Conservation (phyloP, 106 monocot species). For the Phalaenopsis aphrodite region DNA sequence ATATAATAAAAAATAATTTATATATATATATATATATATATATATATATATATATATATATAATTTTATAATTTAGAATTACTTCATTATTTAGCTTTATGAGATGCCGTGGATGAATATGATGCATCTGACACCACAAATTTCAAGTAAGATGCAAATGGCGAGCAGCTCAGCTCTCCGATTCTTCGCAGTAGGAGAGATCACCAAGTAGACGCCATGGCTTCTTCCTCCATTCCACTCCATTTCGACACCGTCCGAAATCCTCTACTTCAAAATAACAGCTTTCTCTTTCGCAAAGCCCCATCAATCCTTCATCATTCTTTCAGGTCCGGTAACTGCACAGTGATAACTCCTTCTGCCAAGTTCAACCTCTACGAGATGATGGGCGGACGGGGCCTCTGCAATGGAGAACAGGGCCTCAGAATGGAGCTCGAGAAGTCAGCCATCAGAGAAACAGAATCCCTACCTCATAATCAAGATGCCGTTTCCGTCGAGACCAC, state of each 20-base stretch:
- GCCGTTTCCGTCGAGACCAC: background rate
- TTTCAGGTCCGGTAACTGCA: background rate
- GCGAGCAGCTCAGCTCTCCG: too few relatives aligned
- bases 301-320: background rate
- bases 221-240: conserved; percentile 20
- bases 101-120: too few relatives aligned
- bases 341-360: conserved; percentile 24
- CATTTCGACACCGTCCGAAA: conserved; percentile 11
- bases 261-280: conserved; percentile 9
- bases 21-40: too few relatives aligned
- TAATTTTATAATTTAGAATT: too few relatives aligned
- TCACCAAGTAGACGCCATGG: background rate
- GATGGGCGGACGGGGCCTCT: conserved; percentile 81
- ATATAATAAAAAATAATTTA: too few relatives aligned
- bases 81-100: too few relatives aligned
- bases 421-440: conserved; percentile 42
- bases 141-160: too few relatives aligned
- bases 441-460: background rate
- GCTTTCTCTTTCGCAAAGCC: background rate
- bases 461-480: background rate
- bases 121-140: too few relatives aligned
- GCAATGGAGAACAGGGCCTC: conserved; percentile 71
- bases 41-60: too few relatives aligned
- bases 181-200: too few relatives aligned
- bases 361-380: conserved; percentile 58